Base-by-base conservation (phyloP, 768 basidiomycete genomes). In the Mycena haematopus region DNA sequence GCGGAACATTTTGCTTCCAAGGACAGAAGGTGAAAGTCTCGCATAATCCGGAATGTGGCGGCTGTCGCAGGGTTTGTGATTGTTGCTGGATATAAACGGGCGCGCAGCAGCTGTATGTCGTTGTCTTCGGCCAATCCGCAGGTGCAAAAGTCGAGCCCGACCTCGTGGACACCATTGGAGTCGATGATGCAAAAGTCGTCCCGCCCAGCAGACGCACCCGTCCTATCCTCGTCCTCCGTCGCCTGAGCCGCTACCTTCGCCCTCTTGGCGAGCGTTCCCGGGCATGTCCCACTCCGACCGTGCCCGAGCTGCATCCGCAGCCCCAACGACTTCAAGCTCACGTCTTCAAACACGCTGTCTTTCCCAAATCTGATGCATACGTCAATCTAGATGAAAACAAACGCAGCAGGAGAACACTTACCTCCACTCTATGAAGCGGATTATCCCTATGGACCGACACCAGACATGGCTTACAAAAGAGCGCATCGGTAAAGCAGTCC, bases 101-200 rank as follows among this genome's bases (percentile, higher is more conserved):
- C 38, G 0, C 31, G 65, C 1, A 71, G 44, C 0, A 71, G 60
- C 38, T 71, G 70, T n/a, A 42, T 22, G 24, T 56, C 49, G n/a
- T 49, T 49, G 6, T n/a, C 14, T 22, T 40, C 27, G 0, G 25
- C 40, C 45, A 6, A 10, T 9, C 6, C 10, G 59, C 69, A 70
- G 54, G 4, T 25, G 45, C 69, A 70, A 46, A 66, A 69, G 22
- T 63, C 44, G 5, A 69, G 47, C 1, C n/a, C 55, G 13, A 68
- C 56, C 15, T 55, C 42, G 36, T 69, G 67, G 10, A 69, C 33
- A 6, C 66, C 60, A n/a, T 67, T 60, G 14, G 44, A 42, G 36
- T 31, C 58, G 27, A 60, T 24, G 24, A 60, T 36, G 21, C 38
- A 42, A 14, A 60, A 60, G 14, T 52, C 52, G 14, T 60, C 42